These are phyloP conservation scores for Lumnitzera racemosa DNA, from an alignment of 345 rosid species.

Conservation along the genomic window DNA sequence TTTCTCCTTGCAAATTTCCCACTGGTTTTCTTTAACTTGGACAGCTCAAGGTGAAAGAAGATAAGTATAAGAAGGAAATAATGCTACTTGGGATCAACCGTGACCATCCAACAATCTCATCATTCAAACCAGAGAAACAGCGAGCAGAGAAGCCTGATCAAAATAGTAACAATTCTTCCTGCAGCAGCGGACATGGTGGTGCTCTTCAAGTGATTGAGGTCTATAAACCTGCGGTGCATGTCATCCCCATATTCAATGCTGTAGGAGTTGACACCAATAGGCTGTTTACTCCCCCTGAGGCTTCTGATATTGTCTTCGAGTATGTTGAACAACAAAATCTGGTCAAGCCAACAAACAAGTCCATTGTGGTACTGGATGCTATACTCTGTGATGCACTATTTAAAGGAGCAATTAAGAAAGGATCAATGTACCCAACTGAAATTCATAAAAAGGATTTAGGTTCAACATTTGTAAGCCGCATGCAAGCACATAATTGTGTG, in stretches of 20 bases:
- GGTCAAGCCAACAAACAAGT: conserved; percentile 62
- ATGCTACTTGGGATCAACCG: conserved; percentile 57
- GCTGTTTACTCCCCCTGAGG: conserved; percentile 74
- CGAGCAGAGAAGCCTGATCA: conserved; percentile 41
- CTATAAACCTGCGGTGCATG: conserved; percentile 82
- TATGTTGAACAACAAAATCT: conserved; percentile 77
- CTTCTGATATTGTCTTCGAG: conserved; percentile 67
- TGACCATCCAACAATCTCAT: conserved; percentile 49
- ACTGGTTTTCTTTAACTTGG: conserved; percentile 2
- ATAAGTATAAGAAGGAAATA: conserved; percentile 78
- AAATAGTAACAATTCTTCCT: conserved; percentile 29
- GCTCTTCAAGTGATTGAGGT: conserved; percentile 70
- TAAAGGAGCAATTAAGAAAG: conserved; percentile 95
- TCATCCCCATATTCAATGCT: conserved; percentile 65
- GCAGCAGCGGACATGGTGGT: conserved; percentile 33
- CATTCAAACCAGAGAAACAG: conserved; percentile 83
- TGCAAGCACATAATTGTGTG: conserved; percentile 78
- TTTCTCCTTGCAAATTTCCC: conserved; percentile 1
- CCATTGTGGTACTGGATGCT: conserved; percentile 71
- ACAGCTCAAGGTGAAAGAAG: conserved; percentile 75
- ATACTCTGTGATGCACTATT: conserved; percentile 72
- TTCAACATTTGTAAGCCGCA: conserved; percentile 54
- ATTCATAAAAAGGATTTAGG: conserved; percentile 83
- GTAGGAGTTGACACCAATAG: conserved; percentile 70
- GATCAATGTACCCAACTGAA: conserved; percentile 80